Base-by-base conservation (phyloP, 352 stramenopile genomes). In the Phytophthora citricola region DNA sequence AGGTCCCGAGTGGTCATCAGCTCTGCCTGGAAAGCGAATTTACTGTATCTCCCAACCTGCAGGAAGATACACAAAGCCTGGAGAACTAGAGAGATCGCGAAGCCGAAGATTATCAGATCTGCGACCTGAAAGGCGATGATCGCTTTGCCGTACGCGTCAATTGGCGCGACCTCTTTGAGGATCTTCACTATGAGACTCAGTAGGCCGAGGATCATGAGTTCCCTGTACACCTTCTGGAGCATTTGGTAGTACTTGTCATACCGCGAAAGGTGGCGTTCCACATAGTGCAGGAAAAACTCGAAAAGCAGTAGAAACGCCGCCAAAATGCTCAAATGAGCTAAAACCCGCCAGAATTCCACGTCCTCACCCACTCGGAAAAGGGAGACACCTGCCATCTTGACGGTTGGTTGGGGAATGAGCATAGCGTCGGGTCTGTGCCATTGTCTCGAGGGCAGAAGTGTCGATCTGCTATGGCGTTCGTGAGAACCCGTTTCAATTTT, bases 171-270 rank as follows among this genome's bases (percentile, higher is more conserved):
- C 55, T 86, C 78, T 40, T 83, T 79, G 49, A 71, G 47, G 2
- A 86, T 38, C 57, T 90, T 90, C 44, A 88, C 26, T 1, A 60
- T 26, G 26, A 90, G 63, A 38, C 76, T 78, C 20, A 87, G 67
- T n/a, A 89, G 36, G 0, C 80, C 80, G 8, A 88, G 68, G 6
- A 90, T 58, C 81, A 87, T 88, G 26, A 90, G 66, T 45, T 90
- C 81, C 49, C 72, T 41, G 45, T 78, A 90, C 22, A 72, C 68
- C 46, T 91, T 91, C 58, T 67, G 76, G n/a, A 91, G 62, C 69
- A 89, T 88, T 29, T 87, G 73, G 15, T 84, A 52, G 45, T 88
- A 91, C 58, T 89, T 91, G 41, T 77, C 76, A 52, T 76, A 81
- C 17, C 55, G 66, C 11, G 71, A 44, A 8, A 88, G 47, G 14